A percentile compares a stretch with the other conserved stretches of the same genome.
Evolutionary conservation across 164 flowering plant genomes (phyloP).

Genomic region (Berberis thunbergii): DNA sequence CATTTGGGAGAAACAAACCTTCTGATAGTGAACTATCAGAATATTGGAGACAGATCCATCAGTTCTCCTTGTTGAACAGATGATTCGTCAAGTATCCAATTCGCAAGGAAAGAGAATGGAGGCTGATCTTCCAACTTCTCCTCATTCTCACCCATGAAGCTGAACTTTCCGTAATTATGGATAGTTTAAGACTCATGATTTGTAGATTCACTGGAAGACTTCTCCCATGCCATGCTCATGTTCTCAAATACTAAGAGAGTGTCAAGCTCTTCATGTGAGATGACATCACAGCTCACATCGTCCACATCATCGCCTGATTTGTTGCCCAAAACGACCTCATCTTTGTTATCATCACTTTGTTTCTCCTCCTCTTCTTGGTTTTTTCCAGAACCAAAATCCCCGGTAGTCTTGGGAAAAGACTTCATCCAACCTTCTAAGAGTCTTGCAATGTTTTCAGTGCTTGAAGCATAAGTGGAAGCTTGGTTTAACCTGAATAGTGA

Average conservation of each 20-base stretch:
- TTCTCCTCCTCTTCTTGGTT: slow-evolving; percentile 3
- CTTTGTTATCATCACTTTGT: slow-evolving; percentile 2
- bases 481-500: slow-evolving; percentile 11
- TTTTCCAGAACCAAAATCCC: not conserved
- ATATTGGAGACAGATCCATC: slow-evolving; percentile 51
- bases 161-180: not conserved
- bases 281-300: not conserved
- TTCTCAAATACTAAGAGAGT: slow-evolving; percentile 41
- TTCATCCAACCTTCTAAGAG: slow-evolving; percentile 91
- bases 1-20: no score
- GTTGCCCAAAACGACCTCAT: not conserved
- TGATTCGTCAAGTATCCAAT: slow-evolving; percentile 29
- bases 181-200: slow-evolving; percentile 10
- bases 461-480: slow-evolving; percentile 56
- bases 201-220: slow-evolving; percentile 19
- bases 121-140: slow-evolving; percentile 8
- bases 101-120: slow-evolving; percentile 16
- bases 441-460: slow-evolving; percentile 73
- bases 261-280: slow-evolving; percentile 40
- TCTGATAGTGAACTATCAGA: slow-evolving; percentile 17
- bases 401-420: slow-evolving; percentile 33
- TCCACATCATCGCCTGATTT: not conserved
- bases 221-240: slow-evolving; percentile 33
- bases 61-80: slow-evolving; percentile 22
- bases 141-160: slow-evolving; percentile 7